Conservation (phyloP, 106 monocot species). For the Allium cepa region DNA sequence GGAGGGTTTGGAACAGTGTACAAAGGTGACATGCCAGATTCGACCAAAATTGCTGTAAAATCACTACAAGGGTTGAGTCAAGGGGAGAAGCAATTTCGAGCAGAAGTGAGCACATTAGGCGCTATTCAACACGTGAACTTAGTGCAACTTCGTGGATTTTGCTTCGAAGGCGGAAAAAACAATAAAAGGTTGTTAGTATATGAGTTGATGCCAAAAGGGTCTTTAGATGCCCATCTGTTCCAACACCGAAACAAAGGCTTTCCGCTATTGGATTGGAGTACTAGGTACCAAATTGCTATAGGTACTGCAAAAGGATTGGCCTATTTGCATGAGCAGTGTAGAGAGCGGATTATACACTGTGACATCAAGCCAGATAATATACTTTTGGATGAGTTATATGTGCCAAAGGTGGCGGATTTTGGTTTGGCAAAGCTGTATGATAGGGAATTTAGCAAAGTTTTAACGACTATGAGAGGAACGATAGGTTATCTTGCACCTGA, state of each 20-base stretch:
- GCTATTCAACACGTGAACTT: constrained; percentile 18
- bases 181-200: constrained; percentile 20
- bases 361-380: constrained; percentile 40
- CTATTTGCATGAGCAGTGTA: constrained; percentile 29
- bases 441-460: constrained; percentile 38
- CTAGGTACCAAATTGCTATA: constrained; percentile 20
- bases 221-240: constrained; percentile 21
- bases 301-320: constrained; percentile 19
- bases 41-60: constrained; percentile 11
- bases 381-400: constrained; percentile 29
- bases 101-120: constrained; percentile 12
- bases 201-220: constrained; percentile 21
- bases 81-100: constrained; percentile 20
- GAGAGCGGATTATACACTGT: constrained; percentile 32
- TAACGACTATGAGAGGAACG: constrained; percentile 56
- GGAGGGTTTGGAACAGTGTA: background rate
- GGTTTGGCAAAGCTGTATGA: constrained; percentile 54
- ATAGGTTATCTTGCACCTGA: constrained; percentile 55
- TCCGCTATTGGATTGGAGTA: constrained; percentile 9
- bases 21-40: constrained; percentile 6
- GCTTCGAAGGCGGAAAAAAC: constrained; percentile 8
- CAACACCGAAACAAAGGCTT: background rate
- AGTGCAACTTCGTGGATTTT: constrained; percentile 10
- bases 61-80: constrained; percentile 2
- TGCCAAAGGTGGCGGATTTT: constrained; percentile 46